Conservation (phyloP, 2,329 filamentous ascomycete species). For the Ceratocystiopsis brevicomis region DNA sequence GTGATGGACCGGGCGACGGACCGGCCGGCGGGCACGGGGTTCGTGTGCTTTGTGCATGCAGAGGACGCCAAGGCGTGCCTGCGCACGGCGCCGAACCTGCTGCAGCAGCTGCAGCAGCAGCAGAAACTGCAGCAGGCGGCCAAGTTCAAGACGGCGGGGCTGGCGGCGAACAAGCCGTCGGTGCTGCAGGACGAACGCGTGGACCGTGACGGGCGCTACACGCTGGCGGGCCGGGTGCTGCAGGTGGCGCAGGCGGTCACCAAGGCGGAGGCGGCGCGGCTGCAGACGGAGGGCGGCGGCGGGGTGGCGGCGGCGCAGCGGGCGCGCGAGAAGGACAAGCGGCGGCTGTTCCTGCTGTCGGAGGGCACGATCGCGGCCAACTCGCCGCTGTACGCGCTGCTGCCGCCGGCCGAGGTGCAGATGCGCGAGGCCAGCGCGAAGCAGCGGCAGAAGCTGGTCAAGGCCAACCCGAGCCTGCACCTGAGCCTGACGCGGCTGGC, state of each 20-base stretch:
- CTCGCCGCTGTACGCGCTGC: constrained; percentile 55
- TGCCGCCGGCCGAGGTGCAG: constrained; percentile 63
- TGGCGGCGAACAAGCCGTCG: constrained; percentile 47
- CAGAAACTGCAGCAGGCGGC: background rate
- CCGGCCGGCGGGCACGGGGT: constrained; percentile 77
- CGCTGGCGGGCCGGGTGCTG: constrained; percentile 72
- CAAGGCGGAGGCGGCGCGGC: constrained; percentile 56
- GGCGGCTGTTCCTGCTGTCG: constrained; percentile 67
- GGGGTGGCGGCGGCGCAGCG: constrained; percentile 40
- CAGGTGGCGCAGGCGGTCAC: constrained; percentile 72
- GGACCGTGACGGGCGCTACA: constrained; percentile 72
- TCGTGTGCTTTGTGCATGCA: constrained; percentile 74
- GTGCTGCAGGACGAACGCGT: constrained; percentile 71
- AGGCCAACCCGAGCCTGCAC: constrained; percentile 77
- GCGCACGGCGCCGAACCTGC: constrained; percentile 45
- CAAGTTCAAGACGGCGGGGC: constrained; percentile 15
- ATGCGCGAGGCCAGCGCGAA: constrained; percentile 75
- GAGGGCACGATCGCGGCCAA: constrained; percentile 70
- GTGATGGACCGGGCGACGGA: constrained; percentile 76
- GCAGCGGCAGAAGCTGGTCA: constrained; percentile 77
- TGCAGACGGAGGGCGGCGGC: constrained; percentile 38
- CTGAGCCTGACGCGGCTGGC: constrained; percentile 79
- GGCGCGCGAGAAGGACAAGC: constrained; percentile 65
- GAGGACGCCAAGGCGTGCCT: constrained; percentile 63
- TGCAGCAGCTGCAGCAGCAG: background rate